Evolutionary conservation across 108 stramenopile species (phyloP).

Genomic region (Cyclotella kingstonii): DNA sequence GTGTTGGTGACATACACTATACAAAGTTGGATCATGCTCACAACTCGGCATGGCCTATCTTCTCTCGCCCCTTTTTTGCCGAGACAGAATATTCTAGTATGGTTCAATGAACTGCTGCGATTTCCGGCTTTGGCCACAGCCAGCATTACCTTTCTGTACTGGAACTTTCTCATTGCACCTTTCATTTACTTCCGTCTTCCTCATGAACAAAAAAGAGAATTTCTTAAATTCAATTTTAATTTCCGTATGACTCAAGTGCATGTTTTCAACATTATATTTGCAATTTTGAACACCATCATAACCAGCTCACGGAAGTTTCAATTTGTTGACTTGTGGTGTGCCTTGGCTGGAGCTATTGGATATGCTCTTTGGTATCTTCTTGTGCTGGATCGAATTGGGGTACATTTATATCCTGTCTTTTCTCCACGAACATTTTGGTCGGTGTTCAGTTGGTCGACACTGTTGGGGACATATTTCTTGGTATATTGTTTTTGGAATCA

Average conservation of each 20-base stretch:
- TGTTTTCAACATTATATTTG: conserved; percentile 65
- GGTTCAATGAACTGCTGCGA: conserved; percentile 46
- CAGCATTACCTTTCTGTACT: conserved; percentile 63
- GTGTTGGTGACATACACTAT: conserved; percentile 55
- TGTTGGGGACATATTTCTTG: conserved; percentile 24
- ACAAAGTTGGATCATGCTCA: conserved; percentile 62
- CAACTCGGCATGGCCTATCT: conserved; percentile 53
- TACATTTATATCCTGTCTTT: conserved; percentile 80
- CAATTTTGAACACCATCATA: conserved; percentile 44
- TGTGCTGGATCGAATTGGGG: conserved; percentile 69
- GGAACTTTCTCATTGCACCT: conserved; percentile 78
- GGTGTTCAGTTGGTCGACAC: conserved; percentile 32
- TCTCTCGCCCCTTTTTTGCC: conserved; percentile 53
- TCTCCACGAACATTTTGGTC: conserved; percentile 52
- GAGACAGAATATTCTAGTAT: conserved; percentile 25
- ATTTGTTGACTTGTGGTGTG: conserved; percentile 53
- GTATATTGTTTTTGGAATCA: conserved; percentile 13
- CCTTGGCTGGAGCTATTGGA: conserved; percentile 27
- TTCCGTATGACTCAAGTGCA: conserved; percentile 71
- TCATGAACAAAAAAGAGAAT: conserved; percentile 33
- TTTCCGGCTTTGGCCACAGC: conserved; percentile 69
- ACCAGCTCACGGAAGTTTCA: conserved; percentile 43
- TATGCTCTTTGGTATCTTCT: conserved; percentile 63
- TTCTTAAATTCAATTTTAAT: conserved; percentile 50
- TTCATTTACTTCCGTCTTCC: conserved; percentile 47